Evolutionary conservation across 345 rosid species (phyloP).

Genomic region (Camelina hispida): DNA sequence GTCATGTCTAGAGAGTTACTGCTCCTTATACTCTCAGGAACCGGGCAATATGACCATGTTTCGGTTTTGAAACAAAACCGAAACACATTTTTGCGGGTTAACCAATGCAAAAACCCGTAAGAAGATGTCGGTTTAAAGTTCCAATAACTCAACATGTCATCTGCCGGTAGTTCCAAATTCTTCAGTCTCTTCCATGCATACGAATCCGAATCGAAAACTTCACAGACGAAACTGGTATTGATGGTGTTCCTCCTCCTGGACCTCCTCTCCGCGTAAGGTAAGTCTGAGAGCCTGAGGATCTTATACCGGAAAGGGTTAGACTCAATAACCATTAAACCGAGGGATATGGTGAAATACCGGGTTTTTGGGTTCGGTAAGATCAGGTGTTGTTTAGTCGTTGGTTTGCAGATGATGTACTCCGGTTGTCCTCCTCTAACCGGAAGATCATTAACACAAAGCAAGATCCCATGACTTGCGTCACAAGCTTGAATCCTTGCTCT

Average conservation of each 20-base stretch:
- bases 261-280: neutral
- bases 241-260: neutral
- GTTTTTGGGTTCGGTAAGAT: constrained; percentile 28
- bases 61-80: constrained; percentile 32
- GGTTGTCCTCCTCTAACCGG: neutral
- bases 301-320: constrained; percentile 23
- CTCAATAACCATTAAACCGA: constrained; percentile 25
- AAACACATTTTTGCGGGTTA: neutral
- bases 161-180: neutral
- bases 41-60: constrained; percentile 11
- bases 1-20: neutral
- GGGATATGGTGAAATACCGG: neutral
- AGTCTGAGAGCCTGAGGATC: constrained; percentile 22
- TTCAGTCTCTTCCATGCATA: constrained; percentile 20
- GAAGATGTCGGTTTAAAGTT: constrained; percentile 9
- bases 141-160: neutral
- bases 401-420: constrained; percentile 24
- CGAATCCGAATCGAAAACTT: constrained; percentile 31
- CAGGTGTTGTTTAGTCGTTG: constrained; percentile 25
- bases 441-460: constrained; percentile 25
- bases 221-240: neutral
- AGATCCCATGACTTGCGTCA: constrained; percentile 1
- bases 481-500: no score
- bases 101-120: constrained; percentile 24
- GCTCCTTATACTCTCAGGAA: neutral